Conservation (phyloP, 148 eudicot genomes). For the Talinum fruticosum region DNA sequence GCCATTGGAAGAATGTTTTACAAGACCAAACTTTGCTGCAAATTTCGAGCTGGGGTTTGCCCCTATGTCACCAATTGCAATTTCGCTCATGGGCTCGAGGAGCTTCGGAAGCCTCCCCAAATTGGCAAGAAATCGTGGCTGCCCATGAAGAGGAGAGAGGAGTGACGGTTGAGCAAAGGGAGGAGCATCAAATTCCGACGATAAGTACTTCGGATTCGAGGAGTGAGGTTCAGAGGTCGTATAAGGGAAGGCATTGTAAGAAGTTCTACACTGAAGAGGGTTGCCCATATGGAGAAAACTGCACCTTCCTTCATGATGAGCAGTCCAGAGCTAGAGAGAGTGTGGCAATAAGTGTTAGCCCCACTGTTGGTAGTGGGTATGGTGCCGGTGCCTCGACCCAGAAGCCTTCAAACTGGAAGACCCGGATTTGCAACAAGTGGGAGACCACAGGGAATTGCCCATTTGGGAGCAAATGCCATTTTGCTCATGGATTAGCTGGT, state of each 20-base stretch:
- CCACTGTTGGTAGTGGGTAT: slow-evolving; percentile 36
- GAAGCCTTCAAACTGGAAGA: slow-evolving; percentile 96
- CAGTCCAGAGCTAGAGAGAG: slow-evolving; percentile 84
- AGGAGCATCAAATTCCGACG: slow-evolving; percentile 81
- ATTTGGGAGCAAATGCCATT: slow-evolving; percentile 96
- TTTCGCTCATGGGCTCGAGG: slow-evolving; percentile 88
- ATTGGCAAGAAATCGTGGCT: slow-evolving; percentile 96
- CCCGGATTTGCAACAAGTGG: slow-evolving; percentile 97
- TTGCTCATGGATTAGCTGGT: slow-evolving; percentile 64
- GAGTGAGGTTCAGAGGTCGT: slow-evolving; percentile 71
- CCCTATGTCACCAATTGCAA: slow-evolving; percentile 90
- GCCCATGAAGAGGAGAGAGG: slow-evolving; percentile 43
- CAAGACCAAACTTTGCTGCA: slow-evolving; percentile 88
- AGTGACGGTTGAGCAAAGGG: slow-evolving; percentile 47
- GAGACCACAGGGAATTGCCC: slow-evolving; percentile 93
- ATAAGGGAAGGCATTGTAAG: slow-evolving; percentile 89
- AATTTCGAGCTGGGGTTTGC: slow-evolving; percentile 87
- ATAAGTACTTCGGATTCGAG: slow-evolving; percentile 42
- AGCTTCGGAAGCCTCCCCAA: slow-evolving; percentile 93
- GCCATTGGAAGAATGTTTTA: slow-evolving; percentile 95
- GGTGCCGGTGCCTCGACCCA: slow-evolving; percentile 27
- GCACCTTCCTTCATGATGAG: slow-evolving; percentile 92
- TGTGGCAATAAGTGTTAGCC: slow-evolving; percentile 47
- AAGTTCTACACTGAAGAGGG: slow-evolving; percentile 88
- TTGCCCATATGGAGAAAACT: slow-evolving; percentile 89